phyloP scores from a whole-genome alignment of 78 protist genomes.

The Speleostelium caveatum region DNA sequence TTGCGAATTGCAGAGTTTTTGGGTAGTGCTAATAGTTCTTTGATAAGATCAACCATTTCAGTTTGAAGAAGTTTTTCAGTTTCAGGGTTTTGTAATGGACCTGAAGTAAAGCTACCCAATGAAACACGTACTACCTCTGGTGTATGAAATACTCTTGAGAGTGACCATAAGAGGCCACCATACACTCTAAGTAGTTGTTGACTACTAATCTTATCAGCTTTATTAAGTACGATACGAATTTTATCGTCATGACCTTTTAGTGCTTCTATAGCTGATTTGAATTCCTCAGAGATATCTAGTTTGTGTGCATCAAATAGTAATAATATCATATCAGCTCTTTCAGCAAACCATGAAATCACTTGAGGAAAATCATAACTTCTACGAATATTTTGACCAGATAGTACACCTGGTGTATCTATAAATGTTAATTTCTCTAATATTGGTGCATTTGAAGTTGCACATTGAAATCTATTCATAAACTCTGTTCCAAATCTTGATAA shows the following conservation, averaged over 20 bases:
- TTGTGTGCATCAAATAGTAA: conserved; percentile 96
- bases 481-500: conserved; percentile 86
- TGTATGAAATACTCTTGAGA: conserved; percentile 83
- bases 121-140: conserved; percentile 94
- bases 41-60: conserved; percentile 70
- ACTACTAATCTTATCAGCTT: conserved; percentile 86
- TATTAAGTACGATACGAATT: conserved; percentile 93
- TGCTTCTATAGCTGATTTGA: conserved; percentile 78
- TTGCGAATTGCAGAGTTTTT: conserved; percentile 78
- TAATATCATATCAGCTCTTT: conserved; percentile 91
- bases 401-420: conserved; percentile 95
- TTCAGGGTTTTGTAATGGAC: conserved; percentile 72
- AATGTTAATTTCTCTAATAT: conserved; percentile 82
- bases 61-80: conserved; percentile 73
- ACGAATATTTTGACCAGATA: conserved; percentile 89
- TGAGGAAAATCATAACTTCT: conserved; percentile 86
- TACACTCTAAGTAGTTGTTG: conserved; percentile 95
- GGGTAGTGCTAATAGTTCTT: conserved; percentile 81
- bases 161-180: conserved; percentile 95
- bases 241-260: conserved; percentile 92
- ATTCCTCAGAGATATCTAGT: conserved; percentile 93
- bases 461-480: conserved; percentile 77
- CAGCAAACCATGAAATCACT: conserved; percentile 93
- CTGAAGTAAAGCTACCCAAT: conserved; percentile 89
- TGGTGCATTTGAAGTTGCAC: conserved; percentile 68